Percentiles rank a stretch among this genome's conserved stretches.
Conservation (phyloP, 768 basidiomycete genomes). For the Chlorophyllum brunneum region DNA sequence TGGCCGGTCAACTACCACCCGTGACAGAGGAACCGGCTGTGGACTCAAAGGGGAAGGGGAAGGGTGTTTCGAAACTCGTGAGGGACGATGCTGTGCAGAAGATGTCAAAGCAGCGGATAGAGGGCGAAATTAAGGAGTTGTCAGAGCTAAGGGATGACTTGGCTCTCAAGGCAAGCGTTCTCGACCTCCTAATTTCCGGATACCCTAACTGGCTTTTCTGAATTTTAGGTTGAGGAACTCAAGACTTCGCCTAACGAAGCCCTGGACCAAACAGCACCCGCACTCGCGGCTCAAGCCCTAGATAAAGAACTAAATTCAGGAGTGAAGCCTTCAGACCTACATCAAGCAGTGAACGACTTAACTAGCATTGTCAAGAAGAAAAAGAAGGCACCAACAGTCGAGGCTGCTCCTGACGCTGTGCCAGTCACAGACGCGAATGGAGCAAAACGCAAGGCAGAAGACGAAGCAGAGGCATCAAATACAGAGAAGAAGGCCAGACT, state of each 20-base stretch:
- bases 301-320: slow-evolving; percentile 63
- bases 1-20: slow-evolving; percentile 34
- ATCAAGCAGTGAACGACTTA: slow-evolving; percentile 69
- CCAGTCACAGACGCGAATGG: slow-evolving; percentile 18
- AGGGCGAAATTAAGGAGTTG: slow-evolving; percentile 77
- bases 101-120: slow-evolving; percentile 73
- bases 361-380: slow-evolving; percentile 87
- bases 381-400: slow-evolving; percentile 53
- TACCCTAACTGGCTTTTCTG: neutral
- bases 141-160: slow-evolving; percentile 75
- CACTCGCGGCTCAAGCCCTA: slow-evolving; percentile 64
- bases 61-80: slow-evolving; percentile 43
- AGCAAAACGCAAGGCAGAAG: slow-evolving; percentile 72
- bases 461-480: slow-evolving; percentile 39
- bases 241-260: slow-evolving; percentile 73
- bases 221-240: slow-evolving; percentile 80
- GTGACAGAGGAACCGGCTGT: slow-evolving; percentile 26
- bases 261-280: slow-evolving; percentile 54
- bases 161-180: slow-evolving; percentile 65
- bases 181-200: neutral
- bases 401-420: slow-evolving; percentile 20
- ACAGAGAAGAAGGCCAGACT: slow-evolving; percentile 67
- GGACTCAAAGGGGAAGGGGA: slow-evolving; percentile 71
- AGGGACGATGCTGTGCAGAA: slow-evolving; percentile 53
- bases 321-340: slow-evolving; percentile 26